Evolutionary conservation across 768 basidiomycete species (phyloP), one percentile per base, ranked within the genome.

Genomic region (Pleurotus ostreatus): DNA sequence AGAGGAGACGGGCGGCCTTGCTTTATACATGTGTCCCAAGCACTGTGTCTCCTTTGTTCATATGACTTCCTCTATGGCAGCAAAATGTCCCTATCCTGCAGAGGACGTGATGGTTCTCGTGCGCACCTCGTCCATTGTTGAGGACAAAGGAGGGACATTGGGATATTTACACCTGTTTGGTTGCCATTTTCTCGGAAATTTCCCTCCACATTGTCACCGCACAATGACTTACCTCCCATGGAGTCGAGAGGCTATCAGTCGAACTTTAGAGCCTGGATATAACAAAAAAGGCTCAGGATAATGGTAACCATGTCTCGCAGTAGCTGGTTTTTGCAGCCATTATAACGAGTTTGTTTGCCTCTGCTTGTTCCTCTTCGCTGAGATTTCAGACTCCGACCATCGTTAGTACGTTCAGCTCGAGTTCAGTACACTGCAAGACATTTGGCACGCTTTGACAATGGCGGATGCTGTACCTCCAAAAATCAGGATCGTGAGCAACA

Each of bases 401-500:
- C 30, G 30, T 34, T 34, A 34, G 30, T 30, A 30, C 30, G 30
- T 30, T 30, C 30, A 34, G 8, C 9, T 34, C 30, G 8, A 30
- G 26, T 30, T 30, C 26, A 9, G 30, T 34, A 34, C 11, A 34
- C 30, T 34, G 30, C 30, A 34, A 34, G 30, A 34, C 30, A 34
- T 34, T 34, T 34, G 30, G 30, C 30, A 9, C 30, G 30, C 30
- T 34, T 48, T 46, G n/a, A 65, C 55, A 64, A 75, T 76, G 75
- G 62, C 74, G 16, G 74, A 75, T 51, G 8, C 69, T 53, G 65
- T 66, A 49, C 74, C 70, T 26, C 51, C 51, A 53, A 79, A 78
- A 65, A 72, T 79, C 38, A 74, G 70, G 57, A 66, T 79, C 55
- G 78, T 78, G 61, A 65, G 66, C 16, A 18, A 15, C 62, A 46